Conservation (phyloP, 2,329 filamentous ascomycete genomes). For the Aplosporella prunicola region DNA sequence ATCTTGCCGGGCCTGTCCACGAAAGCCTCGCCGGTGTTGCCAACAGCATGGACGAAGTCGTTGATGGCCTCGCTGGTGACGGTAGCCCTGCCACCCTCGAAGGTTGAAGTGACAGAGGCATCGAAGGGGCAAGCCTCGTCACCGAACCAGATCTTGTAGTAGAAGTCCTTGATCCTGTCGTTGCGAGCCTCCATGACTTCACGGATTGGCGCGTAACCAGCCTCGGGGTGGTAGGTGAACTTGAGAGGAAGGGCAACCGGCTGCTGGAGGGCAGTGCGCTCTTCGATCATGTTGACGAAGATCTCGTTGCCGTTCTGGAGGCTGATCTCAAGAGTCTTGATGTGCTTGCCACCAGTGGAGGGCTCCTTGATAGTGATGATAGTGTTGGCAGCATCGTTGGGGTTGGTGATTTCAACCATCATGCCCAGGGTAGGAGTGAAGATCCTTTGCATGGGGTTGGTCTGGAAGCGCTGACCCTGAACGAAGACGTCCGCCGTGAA, state of each 20-base stretch:
- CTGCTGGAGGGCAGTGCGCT: constrained; percentile 74
- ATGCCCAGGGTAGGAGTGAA: constrained; percentile 79
- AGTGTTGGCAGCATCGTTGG: constrained; percentile 74
- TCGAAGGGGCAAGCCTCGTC: constrained; percentile 76
- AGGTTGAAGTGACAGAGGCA: constrained; percentile 72
- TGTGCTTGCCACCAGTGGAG: constrained; percentile 72
- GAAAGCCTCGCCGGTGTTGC: constrained; percentile 95
- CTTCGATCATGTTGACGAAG: constrained; percentile 81
- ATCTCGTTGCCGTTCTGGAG: constrained; percentile 70
- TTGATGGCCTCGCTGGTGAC: constrained; percentile 92
- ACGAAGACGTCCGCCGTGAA: constrained; percentile 90
- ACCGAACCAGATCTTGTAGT: constrained; percentile 97
- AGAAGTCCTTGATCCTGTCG: constrained; percentile 98
- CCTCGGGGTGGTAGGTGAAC: constrained; percentile 90
- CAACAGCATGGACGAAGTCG: constrained; percentile 97
- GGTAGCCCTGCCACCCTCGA: constrained; percentile 78
- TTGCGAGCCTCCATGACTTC: constrained; percentile 96
- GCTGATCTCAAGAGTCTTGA: constrained; percentile 81
- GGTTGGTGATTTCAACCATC: constrained; percentile 77
- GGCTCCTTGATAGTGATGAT: constrained; percentile 82
- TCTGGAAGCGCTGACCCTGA: constrained; percentile 93
- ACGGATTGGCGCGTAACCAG: constrained; percentile 92
- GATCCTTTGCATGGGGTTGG: constrained; percentile 87
- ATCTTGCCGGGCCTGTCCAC: constrained; percentile 91
- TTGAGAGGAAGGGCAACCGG: constrained; percentile 74